Base-by-base conservation (phyloP, 108 stramenopile genomes). In the Conticribra weissflogii region DNA sequence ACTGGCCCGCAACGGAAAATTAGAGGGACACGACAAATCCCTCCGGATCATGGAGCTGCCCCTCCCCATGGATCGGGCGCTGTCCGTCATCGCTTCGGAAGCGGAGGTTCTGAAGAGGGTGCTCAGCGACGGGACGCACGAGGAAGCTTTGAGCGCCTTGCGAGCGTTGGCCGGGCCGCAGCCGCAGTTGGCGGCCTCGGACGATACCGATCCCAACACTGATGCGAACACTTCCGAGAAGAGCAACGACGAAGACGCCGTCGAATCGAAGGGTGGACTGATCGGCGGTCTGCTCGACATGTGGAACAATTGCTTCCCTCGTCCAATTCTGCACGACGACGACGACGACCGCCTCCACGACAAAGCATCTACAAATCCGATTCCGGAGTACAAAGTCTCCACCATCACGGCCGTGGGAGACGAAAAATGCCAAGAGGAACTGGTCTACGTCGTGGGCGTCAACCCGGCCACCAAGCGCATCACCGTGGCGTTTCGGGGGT, bases 401-500 rank as follows among this genome's bases (percentile, higher is more conserved):
- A 67, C 76, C 14, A 61, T 89, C 23, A 68, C 62, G 3, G 58
- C 54, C 12, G 68, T 85, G 49, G 81, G 56, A 9, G 89, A 88
- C 63, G 58, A 71, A 18, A 85, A 81, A 28, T 36, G 62, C 32
- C 63, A 60, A 25, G 73, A 82, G 36, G 84, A 83, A 27, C 54
- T 84, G 51, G 84, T 85, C 28, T 84, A 83, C 75, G 85, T 68
- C 16, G 64, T 92, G 46, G 79, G 78, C 0, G 64, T 86, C 1
- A 88, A 86, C 57, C 81, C 71, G 2, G 51, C 25, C 2, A 52
- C 55, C 12, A 56, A 79, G 30, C 72, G 85, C 0, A 83, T 92
- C 47, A 85, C 79, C 7, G 74, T 92, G 4, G 50, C 78, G 8
- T 92, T 92, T 61, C 81, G 88, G 15, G 91, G 91, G 53, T 78